Percentiles rank a stretch among this genome's conserved stretches.
These are phyloP conservation scores for Strombidium stylifer DNA, from an alignment of 73 alveolate species.

Conservation along the genomic window DNA sequence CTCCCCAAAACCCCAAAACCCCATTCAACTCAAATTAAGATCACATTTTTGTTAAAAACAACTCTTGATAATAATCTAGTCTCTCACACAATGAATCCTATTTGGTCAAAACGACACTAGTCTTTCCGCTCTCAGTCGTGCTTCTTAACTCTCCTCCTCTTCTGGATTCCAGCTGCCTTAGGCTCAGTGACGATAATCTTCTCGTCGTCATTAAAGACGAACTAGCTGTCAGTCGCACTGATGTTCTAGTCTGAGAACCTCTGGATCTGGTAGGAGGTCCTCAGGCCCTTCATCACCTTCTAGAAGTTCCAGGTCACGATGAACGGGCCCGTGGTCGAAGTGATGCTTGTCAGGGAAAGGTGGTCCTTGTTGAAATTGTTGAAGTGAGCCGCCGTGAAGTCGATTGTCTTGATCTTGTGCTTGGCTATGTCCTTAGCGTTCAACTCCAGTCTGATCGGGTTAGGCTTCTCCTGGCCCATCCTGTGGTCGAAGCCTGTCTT, in stretches of 20 bases:
- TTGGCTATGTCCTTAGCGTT: constrained; percentile 36
- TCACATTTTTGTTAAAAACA: too few relatives aligned
- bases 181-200: constrained; percentile 26
- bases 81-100: too few relatives aligned
- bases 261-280: constrained; percentile 27
- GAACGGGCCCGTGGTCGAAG: constrained; percentile 29
- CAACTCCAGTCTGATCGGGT: constrained; percentile 39
- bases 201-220: constrained; percentile 15
- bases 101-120: too few relatives aligned
- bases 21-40: too few relatives aligned
- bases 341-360: constrained; percentile 27
- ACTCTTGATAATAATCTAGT: too few relatives aligned
- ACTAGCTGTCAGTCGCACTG: constrained; percentile 23
- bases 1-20: too few relatives aligned
- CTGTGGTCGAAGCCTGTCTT: constrained; percentile 39
- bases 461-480: constrained; percentile 53
- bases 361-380: constrained; percentile 37
- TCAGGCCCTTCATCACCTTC: constrained; percentile 37
- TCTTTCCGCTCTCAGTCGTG: too few relatives aligned
- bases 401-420: constrained; percentile 7
- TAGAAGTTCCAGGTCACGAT: constrained; percentile 53
- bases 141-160: too few relatives aligned
- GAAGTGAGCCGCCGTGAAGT: constrained; percentile 55
- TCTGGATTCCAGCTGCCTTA: too few relatives aligned
- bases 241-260: constrained; percentile 14